Conservation (phyloP, 75 land plant species). For the Sequoia sempervirens region DNA sequence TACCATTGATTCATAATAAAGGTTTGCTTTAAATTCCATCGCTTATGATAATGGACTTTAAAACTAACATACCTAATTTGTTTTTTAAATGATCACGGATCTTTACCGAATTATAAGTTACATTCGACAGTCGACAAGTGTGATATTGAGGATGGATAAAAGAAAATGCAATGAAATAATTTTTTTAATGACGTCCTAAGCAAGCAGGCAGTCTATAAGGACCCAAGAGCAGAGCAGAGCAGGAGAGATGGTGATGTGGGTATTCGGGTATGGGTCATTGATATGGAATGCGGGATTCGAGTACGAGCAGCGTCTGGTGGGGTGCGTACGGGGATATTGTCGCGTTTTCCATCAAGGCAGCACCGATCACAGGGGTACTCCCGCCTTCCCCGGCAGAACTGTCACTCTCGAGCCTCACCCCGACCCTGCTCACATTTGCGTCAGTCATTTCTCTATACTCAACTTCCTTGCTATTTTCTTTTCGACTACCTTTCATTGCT, state of each 20-base stretch:
- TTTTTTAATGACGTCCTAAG: too few species aligned
- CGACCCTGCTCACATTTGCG: constrained; percentile 50
- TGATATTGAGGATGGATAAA: too few species aligned
- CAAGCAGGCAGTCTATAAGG: too few species aligned
- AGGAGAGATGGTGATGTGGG: constrained; percentile 72
- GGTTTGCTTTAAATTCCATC: too few species aligned
- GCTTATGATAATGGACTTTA: too few species aligned
- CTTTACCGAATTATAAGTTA: too few species aligned
- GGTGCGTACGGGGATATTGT: constrained; percentile 67
- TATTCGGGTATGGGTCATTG: constrained; percentile 84
- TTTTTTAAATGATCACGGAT: too few species aligned
- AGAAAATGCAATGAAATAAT: neutral
- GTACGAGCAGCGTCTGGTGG: constrained; percentile 55
- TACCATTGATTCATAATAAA: too few species aligned
- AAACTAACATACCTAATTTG: too few species aligned
- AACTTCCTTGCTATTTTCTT: neutral
- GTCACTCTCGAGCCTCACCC: constrained; percentile 69
- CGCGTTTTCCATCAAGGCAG: constrained; percentile 89
- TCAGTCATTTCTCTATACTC: constrained; percentile 20
- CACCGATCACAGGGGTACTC: constrained; percentile 94
- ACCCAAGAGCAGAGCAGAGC: too few species aligned
- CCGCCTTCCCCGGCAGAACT: constrained; percentile 75
- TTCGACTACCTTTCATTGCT: neutral
- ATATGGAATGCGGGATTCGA: constrained; percentile 84
- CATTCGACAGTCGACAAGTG: too few species aligned